These are phyloP conservation scores for Coemansia sp. DNA, from an alignment of 192 early-diverging fungal species.

Conservation along the genomic window DNA sequence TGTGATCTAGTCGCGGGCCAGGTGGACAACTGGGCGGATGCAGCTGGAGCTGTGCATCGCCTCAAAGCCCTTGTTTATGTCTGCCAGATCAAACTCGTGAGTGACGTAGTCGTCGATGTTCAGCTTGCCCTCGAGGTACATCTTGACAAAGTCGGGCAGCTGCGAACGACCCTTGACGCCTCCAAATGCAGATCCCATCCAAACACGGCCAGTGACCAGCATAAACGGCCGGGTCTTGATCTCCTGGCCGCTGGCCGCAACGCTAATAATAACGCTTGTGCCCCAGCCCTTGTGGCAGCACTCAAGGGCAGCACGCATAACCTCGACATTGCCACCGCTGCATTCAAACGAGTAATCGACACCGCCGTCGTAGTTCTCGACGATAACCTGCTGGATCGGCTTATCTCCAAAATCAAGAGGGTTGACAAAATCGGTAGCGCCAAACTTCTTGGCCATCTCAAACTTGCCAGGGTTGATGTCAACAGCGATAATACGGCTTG, in stretches of 20 bases:
- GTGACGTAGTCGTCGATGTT: constrained; percentile 94
- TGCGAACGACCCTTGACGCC: constrained; percentile 94
- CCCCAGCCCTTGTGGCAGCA: constrained; percentile 94
- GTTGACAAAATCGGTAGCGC: constrained; percentile 88
- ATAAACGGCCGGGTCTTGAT: constrained; percentile 94
- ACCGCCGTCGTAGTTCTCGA: constrained; percentile 92
- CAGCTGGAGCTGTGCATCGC: constrained; percentile 79
- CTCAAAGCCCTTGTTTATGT: constrained; percentile 94
- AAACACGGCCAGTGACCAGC: constrained; percentile 92
- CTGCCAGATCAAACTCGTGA: constrained; percentile 72
- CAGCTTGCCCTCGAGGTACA: constrained; percentile 80
- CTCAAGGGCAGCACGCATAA: constrained; percentile 96
- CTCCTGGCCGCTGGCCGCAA: constrained; percentile 90
- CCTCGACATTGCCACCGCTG: constrained; percentile 82
- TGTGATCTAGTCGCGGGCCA: constrained; percentile 25
- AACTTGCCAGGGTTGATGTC: constrained; percentile 89
- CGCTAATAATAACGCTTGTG: constrained; percentile 84
- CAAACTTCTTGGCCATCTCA: constrained; percentile 75
- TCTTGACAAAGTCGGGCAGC: constrained; percentile 81
- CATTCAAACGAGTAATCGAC: constrained; percentile 97
- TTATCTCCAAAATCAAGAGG: constrained; percentile 75
- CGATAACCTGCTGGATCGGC: constrained; percentile 79
- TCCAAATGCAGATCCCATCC: constrained; percentile 97
- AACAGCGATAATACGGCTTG: constrained; percentile 81
- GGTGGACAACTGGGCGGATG: constrained; percentile 53